A percentile compares a stretch with the other conserved stretches of the same genome.
Conservation (phyloP, 192 early-diverging fungal genomes). For the Phycomyces blakesleeanus region DNA sequence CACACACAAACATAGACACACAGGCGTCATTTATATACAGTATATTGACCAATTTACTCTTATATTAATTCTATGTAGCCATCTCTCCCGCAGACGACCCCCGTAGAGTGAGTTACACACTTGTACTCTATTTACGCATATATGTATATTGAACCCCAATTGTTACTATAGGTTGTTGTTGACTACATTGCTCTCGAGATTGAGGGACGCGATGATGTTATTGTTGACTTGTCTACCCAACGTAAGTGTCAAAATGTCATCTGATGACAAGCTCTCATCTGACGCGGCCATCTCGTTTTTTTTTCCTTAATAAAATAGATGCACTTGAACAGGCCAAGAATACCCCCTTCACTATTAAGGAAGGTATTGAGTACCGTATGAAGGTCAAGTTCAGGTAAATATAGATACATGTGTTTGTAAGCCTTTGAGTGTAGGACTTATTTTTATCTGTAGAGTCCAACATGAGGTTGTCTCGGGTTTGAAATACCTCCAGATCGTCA, state of each 20-base stretch:
- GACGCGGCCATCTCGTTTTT: not conserved
- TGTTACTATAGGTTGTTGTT: constrained; percentile 59
- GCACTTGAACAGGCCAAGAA: constrained; percentile 67
- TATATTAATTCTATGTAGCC: not conserved
- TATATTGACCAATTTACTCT: too few species aligned
- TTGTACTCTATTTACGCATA: too few species aligned
- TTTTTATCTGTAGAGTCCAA: constrained; percentile 60
- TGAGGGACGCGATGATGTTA: constrained; percentile 69
- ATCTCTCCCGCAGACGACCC: constrained; percentile 53
- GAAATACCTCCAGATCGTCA: constrained; percentile 92
- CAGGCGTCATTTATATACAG: too few species aligned
- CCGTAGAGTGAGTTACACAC: constrained; percentile 46
- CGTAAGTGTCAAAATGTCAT: constrained; percentile 45
- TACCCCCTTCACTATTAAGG: constrained; percentile 87
- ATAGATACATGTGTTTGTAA: not conserved
- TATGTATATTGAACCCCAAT: not conserved
- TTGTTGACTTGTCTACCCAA: constrained; percentile 70
- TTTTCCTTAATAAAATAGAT: too few species aligned
- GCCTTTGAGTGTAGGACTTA: too few species aligned
- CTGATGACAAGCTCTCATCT: not conserved
- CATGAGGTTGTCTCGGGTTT: constrained; percentile 93
- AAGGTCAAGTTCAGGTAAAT: constrained; percentile 80
- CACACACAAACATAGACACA: too few species aligned
- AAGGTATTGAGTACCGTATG: constrained; percentile 89
- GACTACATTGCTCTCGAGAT: constrained; percentile 70